Percentiles rank a stretch among this genome's conserved stretches.
These are phyloP conservation scores for Aspergillus sp. DNA, from an alignment of 2,329 filamentous ascomycete genomes.

Conservation along the genomic window DNA sequence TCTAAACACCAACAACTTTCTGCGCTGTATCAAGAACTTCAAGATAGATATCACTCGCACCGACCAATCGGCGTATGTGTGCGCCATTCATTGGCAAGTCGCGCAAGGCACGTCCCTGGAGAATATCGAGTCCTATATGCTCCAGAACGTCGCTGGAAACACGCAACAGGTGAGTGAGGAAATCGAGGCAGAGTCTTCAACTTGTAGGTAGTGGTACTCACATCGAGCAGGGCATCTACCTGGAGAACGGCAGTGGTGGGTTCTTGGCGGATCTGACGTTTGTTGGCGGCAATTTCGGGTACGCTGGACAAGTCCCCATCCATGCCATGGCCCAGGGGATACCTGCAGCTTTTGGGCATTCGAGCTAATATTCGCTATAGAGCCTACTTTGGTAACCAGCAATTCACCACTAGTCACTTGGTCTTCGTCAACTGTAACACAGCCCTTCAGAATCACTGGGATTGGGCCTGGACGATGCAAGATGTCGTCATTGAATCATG, in stretches of 20 bases:
- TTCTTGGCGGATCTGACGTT: constrained; percentile 64
- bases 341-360: too few species aligned
- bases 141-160: too few species aligned
- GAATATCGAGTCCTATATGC: constrained; percentile 75
- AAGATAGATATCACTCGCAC: constrained; percentile 29
- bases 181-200: too few species aligned
- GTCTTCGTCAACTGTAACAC: constrained; percentile 57
- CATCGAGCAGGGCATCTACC: constrained; percentile 35
- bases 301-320: too few species aligned
- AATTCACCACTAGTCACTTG: constrained; percentile 62
- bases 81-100: constrained; percentile 72
- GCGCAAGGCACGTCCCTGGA: constrained; percentile 73
- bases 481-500: constrained; percentile 53
- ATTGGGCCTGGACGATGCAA: constrained; percentile 62
- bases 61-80: constrained; percentile 35
- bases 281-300: constrained; percentile 63
- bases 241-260: constrained; percentile 55
- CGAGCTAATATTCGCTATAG: too few species aligned
- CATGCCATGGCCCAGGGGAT: too few species aligned
- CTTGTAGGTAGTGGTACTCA: too few species aligned
- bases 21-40: constrained; percentile 28
- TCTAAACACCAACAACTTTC: constrained; percentile 50
- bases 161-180: too few species aligned
- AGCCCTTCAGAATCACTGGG: constrained; percentile 60
- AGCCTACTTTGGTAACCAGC: constrained; percentile 61